A percentile compares a stretch with the other conserved stretches of the same genome.
Evolutionary conservation across 306 rosid species (phyloP).

Genomic region (Quercus robur): DNA sequence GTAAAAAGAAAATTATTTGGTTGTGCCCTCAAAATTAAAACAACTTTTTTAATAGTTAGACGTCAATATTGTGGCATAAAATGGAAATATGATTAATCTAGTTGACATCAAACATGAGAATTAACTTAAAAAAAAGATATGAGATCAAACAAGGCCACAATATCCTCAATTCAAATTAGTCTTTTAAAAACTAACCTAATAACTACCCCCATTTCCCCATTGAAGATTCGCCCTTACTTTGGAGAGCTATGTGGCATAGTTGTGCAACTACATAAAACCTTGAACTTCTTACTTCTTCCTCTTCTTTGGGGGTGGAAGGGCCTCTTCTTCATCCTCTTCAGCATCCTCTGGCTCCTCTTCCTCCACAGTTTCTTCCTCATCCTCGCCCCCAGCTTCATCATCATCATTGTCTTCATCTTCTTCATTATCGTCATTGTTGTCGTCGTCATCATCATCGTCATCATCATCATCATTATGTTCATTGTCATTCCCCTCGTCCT

Average conservation of each 20-base stretch:
- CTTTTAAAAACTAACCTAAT: neutral
- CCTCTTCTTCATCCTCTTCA: constrained; percentile 33
- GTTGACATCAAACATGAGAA: neutral
- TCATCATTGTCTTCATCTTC: neutral
- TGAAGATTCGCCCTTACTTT: neutral
- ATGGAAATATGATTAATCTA: neutral
- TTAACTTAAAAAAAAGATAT: neutral
- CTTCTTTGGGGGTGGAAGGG: constrained; percentile 51
- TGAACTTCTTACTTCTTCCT: constrained; percentile 27
- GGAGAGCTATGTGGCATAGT: neutral
- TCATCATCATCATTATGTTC: neutral
- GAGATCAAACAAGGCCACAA: neutral
- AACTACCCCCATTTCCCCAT: neutral
- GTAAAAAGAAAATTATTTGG: too few species aligned
- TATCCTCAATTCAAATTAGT: neutral
- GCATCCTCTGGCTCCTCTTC: constrained; percentile 13
- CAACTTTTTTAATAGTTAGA: too few species aligned
- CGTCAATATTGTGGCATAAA: neutral
- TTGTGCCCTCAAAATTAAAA: too few species aligned
- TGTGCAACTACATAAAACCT: neutral
- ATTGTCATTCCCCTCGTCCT: neutral
- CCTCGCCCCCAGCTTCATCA: neutral
- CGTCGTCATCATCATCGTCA: neutral
- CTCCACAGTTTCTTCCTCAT: constrained; percentile 21
- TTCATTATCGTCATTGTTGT: neutral